These are phyloP conservation scores for Tuber calosporum DNA, from an alignment of 495 filamentous ascomycete species.

Conservation along the genomic window DNA sequence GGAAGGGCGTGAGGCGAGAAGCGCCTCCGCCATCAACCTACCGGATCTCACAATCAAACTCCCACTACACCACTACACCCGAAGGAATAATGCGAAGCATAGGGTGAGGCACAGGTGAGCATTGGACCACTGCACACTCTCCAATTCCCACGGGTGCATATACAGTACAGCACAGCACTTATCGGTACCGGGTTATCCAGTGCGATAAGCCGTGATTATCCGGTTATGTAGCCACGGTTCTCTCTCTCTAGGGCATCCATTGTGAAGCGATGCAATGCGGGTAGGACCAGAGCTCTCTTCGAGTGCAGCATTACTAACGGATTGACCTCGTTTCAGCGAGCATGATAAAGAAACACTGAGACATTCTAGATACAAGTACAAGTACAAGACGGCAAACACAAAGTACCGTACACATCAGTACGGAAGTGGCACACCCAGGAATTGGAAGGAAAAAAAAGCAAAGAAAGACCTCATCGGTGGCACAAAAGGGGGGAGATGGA, in stretches of 20 bases:
- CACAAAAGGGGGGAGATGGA: not conserved
- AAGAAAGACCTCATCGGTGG: not conserved
- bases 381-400: not conserved
- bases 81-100: not conserved
- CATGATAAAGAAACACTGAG: not conserved
- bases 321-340: not conserved
- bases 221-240: not conserved
- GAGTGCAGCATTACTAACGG: not conserved
- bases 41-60: not conserved
- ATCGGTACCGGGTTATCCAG: not conserved
- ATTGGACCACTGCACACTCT: not conserved
- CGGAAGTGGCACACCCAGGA: not conserved
- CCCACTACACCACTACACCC: not conserved
- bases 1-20: not conserved
- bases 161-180: not conserved
- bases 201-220: not conserved
- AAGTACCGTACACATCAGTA: too few relatives aligned
- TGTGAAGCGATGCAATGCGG: not conserved
- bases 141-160: not conserved
- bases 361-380: not conserved
- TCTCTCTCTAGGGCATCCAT: not conserved
- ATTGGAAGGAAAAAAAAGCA: conserved; percentile 4
- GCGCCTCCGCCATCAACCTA: not conserved
- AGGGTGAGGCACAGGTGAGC: not conserved
- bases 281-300: not conserved